A percentile compares a stretch with the other conserved stretches of the same genome.
These are phyloP conservation scores for Fusarium sambucinum DNA, from an alignment of 2,329 filamentous ascomycete genomes.

Conservation along the genomic window DNA sequence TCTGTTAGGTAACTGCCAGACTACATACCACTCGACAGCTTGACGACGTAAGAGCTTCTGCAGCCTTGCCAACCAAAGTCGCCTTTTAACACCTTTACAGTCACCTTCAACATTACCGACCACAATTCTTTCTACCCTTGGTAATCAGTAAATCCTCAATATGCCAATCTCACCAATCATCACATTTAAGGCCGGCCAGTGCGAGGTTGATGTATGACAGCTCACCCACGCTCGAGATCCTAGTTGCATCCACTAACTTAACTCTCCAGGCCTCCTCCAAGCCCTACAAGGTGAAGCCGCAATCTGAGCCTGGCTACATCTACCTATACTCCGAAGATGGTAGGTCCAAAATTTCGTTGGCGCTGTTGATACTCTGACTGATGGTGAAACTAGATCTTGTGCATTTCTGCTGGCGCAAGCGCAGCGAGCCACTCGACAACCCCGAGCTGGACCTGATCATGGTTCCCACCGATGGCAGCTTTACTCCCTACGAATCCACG, in stretches of 20 bases:
- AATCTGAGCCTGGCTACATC: constrained; percentile 82
- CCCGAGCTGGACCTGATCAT: constrained; percentile 92
- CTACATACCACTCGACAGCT: constrained; percentile 32
- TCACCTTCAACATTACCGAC: constrained; percentile 16
- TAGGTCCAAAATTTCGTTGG: constrained; percentile 50
- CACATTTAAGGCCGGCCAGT: constrained; percentile 95
- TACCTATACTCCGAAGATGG: constrained; percentile 95
- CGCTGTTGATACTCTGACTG: constrained; percentile 3
- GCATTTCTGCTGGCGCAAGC: constrained; percentile 97
- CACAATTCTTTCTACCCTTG: constrained; percentile 1
- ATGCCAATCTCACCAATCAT: constrained; percentile 92
- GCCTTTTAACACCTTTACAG: constrained; percentile 11
- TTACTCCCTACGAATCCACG: constrained; percentile 80
- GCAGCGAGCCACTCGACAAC: constrained; percentile 75
- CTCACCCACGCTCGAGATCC: constrained; percentile 4
- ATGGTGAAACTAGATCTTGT: constrained; percentile 74
- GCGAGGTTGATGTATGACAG: constrained; percentile 79
- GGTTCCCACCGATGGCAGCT: constrained; percentile 89
- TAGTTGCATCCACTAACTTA: constrained; percentile 36
- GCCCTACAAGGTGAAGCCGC: constrained; percentile 79
- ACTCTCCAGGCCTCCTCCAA: constrained; percentile 60
- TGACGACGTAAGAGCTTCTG: constrained; percentile 58
- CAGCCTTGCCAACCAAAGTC: constrained; percentile 49
- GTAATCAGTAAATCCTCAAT: constrained; percentile 25
- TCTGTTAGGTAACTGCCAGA: constrained; percentile 34